Percentiles rank a stretch among this genome's conserved stretches.
Evolutionary conservation across 768 basidiomycete genomes (phyloP).

Genomic region (Mycena rosella): DNA sequence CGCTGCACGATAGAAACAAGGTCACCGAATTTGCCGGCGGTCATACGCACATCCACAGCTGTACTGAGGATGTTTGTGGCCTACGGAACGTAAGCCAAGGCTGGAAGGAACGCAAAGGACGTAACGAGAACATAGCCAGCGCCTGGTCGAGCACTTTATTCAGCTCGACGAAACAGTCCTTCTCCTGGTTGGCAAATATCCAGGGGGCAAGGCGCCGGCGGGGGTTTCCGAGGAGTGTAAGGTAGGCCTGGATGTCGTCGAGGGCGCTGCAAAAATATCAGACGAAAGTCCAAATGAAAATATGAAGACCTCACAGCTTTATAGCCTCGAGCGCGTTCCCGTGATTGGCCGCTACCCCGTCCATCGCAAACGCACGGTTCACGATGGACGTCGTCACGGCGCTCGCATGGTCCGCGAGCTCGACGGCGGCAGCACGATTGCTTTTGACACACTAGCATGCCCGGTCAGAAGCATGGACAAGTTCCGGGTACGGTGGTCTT

Average conservation of each 20-base stretch:
- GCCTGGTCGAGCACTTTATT: slow-evolving; percentile 3
- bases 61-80: not conserved
- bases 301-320: not conserved
- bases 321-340: not conserved
- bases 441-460: not conserved
- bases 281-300: too few species aligned
- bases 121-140: not conserved
- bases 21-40: not conserved
- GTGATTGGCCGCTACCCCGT: not conserved
- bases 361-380: not conserved
- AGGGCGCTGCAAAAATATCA: too few species aligned
- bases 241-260: not conserved
- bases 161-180: not conserved
- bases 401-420: not conserved
- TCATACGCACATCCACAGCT: not conserved
- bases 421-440: not conserved
- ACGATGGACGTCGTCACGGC: not conserved
- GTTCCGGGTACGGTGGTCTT: too few species aligned
- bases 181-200: slow-evolving; percentile 3
- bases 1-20: not conserved
- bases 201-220: not conserved
- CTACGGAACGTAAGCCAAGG: not conserved
- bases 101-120: not conserved
- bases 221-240: not conserved
- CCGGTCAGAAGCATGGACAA: not conserved